Conservation (phyloP, 2,329 filamentous ascomycete genomes). For the Neophaeococcomyces mojaviensis region DNA sequence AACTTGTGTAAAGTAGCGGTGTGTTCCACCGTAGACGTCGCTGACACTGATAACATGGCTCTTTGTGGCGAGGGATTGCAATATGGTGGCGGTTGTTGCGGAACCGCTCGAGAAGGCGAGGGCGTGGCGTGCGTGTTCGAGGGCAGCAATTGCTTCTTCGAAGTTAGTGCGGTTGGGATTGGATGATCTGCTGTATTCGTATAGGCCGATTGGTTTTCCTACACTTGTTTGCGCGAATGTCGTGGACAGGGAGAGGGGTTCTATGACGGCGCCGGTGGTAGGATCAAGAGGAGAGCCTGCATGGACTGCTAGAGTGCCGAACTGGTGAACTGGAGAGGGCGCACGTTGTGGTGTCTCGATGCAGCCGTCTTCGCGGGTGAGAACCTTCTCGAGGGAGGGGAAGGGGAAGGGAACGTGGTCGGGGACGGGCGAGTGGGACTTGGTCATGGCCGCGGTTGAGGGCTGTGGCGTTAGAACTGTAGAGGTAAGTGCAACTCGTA, state of each 20-base stretch:
- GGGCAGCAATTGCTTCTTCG: constrained; percentile 78
- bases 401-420: not conserved
- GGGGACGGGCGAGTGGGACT: not conserved
- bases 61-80: constrained; percentile 83
- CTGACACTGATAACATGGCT: constrained; percentile 89
- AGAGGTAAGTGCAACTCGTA: not conserved
- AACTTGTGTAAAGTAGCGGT: constrained; percentile 98
- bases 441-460: not conserved
- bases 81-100: constrained; percentile 83
- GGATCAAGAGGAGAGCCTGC: constrained; percentile 88
- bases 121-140: constrained; percentile 87
- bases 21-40: constrained; percentile 95
- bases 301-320: constrained; percentile 92
- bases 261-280: constrained; percentile 87
- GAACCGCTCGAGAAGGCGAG: constrained; percentile 92
- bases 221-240: constrained; percentile 90
- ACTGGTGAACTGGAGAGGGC: constrained; percentile 66
- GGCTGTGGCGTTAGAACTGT: not conserved
- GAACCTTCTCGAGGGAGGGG: constrained; percentile 15
- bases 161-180: constrained; percentile 97
- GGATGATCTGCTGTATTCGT: constrained; percentile 87
- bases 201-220: constrained; percentile 76
- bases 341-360: constrained; percentile 68
- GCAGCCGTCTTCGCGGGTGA: constrained; percentile 40
- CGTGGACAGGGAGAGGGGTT: constrained; percentile 90